Percentiles rank a stretch among this genome's conserved stretches.
Conservation (phyloP, 306 rosid genomes). For the Malus asiatica region DNA sequence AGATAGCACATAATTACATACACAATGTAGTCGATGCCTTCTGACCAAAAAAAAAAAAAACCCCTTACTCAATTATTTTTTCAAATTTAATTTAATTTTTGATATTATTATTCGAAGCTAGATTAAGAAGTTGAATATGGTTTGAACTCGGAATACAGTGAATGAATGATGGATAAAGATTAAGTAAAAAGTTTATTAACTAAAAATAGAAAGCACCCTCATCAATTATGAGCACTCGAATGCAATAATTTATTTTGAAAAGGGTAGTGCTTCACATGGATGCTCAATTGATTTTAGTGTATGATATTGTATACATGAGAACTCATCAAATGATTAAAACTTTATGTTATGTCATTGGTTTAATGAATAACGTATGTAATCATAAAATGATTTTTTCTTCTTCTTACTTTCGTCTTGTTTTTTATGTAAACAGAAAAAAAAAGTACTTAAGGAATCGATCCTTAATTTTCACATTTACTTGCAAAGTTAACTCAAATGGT, state of each 20-base stretch:
- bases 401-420: too few relatives aligned
- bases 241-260: neutral
- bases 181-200: neutral
- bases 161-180: neutral
- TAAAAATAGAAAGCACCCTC: neutral
- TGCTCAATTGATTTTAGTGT: neutral
- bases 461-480: neutral
- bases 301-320: neutral
- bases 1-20: neutral
- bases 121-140: too few relatives aligned
- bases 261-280: neutral
- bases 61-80: neutral
- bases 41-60: neutral
- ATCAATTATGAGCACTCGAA: neutral
- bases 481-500: neutral
- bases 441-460: neutral
- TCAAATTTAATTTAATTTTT: neutral
- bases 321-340: neutral
- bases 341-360: neutral
- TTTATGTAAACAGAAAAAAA: neutral
- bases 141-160: neutral
- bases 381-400: neutral
- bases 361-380: too few relatives aligned
- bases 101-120: neutral
- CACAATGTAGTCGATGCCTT: conserved; percentile 3